Base-by-base conservation (phyloP, 164 flowering plant genomes). In the Umbellularia californica region DNA sequence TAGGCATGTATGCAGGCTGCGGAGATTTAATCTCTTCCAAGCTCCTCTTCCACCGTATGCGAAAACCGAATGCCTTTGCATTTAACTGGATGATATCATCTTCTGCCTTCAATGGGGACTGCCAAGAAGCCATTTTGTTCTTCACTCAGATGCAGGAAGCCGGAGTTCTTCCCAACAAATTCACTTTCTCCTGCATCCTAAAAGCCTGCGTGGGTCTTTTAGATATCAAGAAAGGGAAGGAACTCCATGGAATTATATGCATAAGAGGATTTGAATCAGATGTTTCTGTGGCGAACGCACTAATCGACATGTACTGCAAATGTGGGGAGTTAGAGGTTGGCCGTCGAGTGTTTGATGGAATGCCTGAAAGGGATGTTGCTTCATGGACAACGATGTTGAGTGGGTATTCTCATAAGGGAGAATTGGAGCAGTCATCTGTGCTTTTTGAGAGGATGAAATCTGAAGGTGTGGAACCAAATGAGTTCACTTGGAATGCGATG, bases 371-470 rank as follows among this genome's bases (percentile, higher is more conserved):
- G 66, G 81, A 82, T 72, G 78, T 82, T 23, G 81, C 83, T 50
- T 79, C 94, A 2, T 90, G 97, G 92, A 92, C 95, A 3, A 79
- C 83, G 1, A 85, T 90, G 90, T 86, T 91, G 65, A 87, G 82
- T 79, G 92, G 91, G 68, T 88, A 82, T 73, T 79, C 82, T 55
- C 80, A 80, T 50, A 68, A 52, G 1, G 85, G 85, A 14, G 69
- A 77, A 60, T 78, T 84, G 14, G 79, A 80, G 10, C 63, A 72
- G 20, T 71, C 80, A 0, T 14, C 17, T 12, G 6, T 12, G 27
- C 84, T 82, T 30, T 79, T 82, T 17, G 52, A 76, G 78, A 30
- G 50, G 65, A 82, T 82, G 84, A 75, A 70, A 60, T 50, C 9
- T 14, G 84, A 80, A 74, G 91, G 90, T 0, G 60, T 84, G 67